These are phyloP conservation scores for Fraxinus ornus DNA, from an alignment of 305 asterid genomes.

Conservation along the genomic window DNA sequence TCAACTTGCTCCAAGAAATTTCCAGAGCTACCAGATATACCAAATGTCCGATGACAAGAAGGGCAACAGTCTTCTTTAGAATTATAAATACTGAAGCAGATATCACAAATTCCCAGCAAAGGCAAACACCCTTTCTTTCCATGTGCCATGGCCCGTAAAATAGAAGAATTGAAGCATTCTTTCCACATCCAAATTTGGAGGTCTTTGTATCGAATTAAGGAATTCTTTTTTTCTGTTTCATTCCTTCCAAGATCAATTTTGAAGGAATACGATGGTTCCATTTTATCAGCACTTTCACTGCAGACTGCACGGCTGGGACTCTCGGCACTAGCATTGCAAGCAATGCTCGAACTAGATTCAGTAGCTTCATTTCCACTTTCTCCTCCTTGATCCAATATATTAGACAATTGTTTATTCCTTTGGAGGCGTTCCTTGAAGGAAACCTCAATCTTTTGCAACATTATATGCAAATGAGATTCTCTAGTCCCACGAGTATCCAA, in stretches of 20 bases:
- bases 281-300: conserved; percentile 45
- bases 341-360: conserved; percentile 38
- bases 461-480: conserved; percentile 91
- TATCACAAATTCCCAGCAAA: conserved; percentile 60
- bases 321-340: conserved; percentile 38
- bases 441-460: conserved; percentile 79
- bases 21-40: conserved; percentile 27
- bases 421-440: conserved; percentile 65
- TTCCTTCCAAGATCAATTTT: conserved; percentile 67
- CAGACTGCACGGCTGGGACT: conserved; percentile 64
- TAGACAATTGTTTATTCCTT: conserved; percentile 33
- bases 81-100: conserved; percentile 37
- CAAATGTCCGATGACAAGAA: conserved; percentile 37
- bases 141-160: conserved; percentile 47
- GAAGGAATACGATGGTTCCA: conserved; percentile 68
- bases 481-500: conserved; percentile 89
- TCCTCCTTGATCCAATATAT: conserved; percentile 16
- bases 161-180: conserved; percentile 61
- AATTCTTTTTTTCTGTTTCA: conserved; percentile 49
- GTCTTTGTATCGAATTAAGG: conserved; percentile 62
- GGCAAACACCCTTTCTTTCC: conserved; percentile 64
- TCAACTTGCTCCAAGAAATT: conserved; percentile 31
- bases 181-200: conserved; percentile 77
- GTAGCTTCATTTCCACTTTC: conserved; percentile 40
- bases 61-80: conserved; percentile 46